These are phyloP conservation scores for Petunia secreta DNA, from an alignment of 257 asterid genomes.

Conservation along the genomic window DNA sequence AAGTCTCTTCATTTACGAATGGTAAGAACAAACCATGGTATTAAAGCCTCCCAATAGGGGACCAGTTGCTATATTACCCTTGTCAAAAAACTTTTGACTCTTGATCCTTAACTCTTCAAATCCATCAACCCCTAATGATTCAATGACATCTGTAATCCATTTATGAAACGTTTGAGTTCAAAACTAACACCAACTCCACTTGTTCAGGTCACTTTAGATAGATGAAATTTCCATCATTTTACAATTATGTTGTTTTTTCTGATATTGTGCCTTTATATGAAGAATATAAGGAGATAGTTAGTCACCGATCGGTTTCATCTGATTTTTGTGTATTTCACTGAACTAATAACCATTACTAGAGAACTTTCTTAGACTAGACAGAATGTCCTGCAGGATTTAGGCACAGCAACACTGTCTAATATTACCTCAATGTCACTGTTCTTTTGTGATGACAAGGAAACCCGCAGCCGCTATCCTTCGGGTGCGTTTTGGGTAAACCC, in stretches of 20 bases:
- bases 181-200: slow-evolving; percentile 59
- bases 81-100: slow-evolving; percentile 37
- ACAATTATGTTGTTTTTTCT: slow-evolving; percentile 18
- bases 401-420: too few species aligned
- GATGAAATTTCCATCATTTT: slow-evolving; percentile 22
- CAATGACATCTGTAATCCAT: not conserved
- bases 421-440: too few species aligned
- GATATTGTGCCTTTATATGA: not conserved
- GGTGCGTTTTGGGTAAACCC: too few species aligned
- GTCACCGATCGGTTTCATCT: too few species aligned
- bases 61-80: slow-evolving; percentile 46
- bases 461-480: too few species aligned
- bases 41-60: slow-evolving; percentile 45
- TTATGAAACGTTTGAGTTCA: slow-evolving; percentile 39
- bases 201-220: slow-evolving; percentile 8
- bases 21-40: slow-evolving; percentile 47
- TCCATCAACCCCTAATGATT: not conserved
- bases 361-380: too few species aligned
- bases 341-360: too few species aligned
- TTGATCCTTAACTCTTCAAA: slow-evolving; percentile 27
- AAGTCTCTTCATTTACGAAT: slow-evolving; percentile 8
- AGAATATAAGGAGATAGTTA: not conserved
- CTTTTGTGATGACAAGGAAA: too few species aligned
- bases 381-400: too few species aligned
- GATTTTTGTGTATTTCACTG: too few species aligned